Evolutionary conservation across 768 basidiomycete species (phyloP).

Genomic region (Lyophyllum atratum): DNA sequence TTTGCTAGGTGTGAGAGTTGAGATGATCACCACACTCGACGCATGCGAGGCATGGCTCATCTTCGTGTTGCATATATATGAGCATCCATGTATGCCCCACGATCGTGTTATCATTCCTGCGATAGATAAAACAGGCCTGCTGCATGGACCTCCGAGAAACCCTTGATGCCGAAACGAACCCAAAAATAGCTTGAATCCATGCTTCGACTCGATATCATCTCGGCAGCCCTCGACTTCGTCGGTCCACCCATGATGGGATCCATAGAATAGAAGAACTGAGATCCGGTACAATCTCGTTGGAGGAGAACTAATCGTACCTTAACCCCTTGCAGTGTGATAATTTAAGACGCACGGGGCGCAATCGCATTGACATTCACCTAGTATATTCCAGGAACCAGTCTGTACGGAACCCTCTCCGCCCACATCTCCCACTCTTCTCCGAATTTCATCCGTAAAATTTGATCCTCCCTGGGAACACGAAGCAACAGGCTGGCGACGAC

Average conservation of each 20-base stretch:
- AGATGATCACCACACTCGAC: too few species aligned
- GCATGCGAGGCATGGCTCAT: too few species aligned
- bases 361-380: slow-evolving; percentile 14
- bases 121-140: neutral
- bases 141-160: neutral
- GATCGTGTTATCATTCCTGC: neutral
- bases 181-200: neutral
- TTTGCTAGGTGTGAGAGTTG: too few species aligned
- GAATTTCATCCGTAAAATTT: slow-evolving; percentile 28
- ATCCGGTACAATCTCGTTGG: neutral
- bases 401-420: slow-evolving; percentile 30
- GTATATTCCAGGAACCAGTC: slow-evolving; percentile 34
- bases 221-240: neutral
- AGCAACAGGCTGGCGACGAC: slow-evolving; percentile 28
- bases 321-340: neutral
- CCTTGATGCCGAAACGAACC: neutral
- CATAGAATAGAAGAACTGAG: neutral
- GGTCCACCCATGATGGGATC: neutral
- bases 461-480: slow-evolving; percentile 35
- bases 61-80: neutral
- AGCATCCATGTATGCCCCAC: neutral
- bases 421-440: slow-evolving; percentile 29
- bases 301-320: neutral
- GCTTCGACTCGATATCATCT: neutral
- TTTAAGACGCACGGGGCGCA: neutral